phyloP scores from a whole-genome alignment of 768 basidiomycete genomes.

The Zangia roseola region DNA sequence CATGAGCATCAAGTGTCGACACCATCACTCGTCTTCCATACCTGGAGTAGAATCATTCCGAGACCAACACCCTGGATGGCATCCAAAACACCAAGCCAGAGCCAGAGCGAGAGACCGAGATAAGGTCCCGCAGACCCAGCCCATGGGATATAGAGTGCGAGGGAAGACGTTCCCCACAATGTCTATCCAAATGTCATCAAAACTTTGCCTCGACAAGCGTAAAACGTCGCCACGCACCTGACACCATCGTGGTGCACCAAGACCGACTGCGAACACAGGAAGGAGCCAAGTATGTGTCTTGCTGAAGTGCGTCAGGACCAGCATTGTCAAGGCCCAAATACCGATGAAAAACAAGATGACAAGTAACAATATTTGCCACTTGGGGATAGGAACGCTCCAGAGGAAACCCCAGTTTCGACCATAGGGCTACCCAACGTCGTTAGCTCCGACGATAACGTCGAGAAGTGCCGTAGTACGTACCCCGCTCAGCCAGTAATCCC shows the following conservation, averaged over 20 bases:
- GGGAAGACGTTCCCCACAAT: slow-evolving; percentile 93
- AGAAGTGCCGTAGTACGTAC: slow-evolving; percentile 42
- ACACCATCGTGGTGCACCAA: slow-evolving; percentile 94
- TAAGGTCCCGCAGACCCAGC: slow-evolving; percentile 84
- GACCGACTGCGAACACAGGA: slow-evolving; percentile 92
- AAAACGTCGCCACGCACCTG: slow-evolving; percentile 48
- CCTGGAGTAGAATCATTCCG: slow-evolving; percentile 85
- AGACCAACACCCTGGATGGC: slow-evolving; percentile 93
- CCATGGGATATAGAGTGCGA: slow-evolving; percentile 94
- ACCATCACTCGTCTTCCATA: slow-evolving; percentile 2
- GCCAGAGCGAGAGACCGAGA: slow-evolving; percentile 86
- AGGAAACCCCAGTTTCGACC: slow-evolving; percentile 95
- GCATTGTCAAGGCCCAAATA: slow-evolving; percentile 77
- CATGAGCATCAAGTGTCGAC: background rate
- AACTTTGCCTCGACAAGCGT: background rate
- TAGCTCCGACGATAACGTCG: slow-evolving; percentile 2
- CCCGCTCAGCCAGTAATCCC: slow-evolving; percentile 91
- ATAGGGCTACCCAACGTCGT: slow-evolving; percentile 55
- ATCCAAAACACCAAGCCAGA: slow-evolving; percentile 94
- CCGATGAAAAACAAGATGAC: slow-evolving; percentile 83
- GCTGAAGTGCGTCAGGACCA: slow-evolving; percentile 78
- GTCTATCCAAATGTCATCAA: slow-evolving; percentile 45
- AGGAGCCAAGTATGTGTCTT: slow-evolving; percentile 96
- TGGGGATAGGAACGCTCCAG: slow-evolving; percentile 80
- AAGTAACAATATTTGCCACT: slow-evolving; percentile 80